Percentiles rank a stretch among this genome's conserved stretches.
phyloP scores from a whole-genome alignment of 2,329 filamentous ascomycete genomes.

The Penicillium brasilianum region DNA sequence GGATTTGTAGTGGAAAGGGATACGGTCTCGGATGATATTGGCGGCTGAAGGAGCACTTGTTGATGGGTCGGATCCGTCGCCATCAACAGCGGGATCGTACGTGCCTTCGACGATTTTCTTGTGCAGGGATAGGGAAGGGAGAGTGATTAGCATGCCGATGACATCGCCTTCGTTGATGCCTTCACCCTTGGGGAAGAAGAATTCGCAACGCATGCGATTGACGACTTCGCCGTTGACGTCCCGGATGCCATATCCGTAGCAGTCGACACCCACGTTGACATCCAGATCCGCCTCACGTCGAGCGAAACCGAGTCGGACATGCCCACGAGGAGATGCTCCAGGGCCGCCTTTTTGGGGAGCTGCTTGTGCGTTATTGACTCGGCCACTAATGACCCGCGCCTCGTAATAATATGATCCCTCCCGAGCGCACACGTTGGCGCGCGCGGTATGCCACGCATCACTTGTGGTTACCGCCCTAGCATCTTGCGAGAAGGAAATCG shows the following conservation, averaged over 20 bases:
- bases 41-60: conserved; percentile 61
- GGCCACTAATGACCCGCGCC: conserved; percentile 81
- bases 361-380: conserved; percentile 37
- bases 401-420: conserved; percentile 95
- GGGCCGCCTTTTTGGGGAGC: conserved; percentile 29
- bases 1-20: conserved; percentile 91
- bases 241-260: conserved; percentile 91
- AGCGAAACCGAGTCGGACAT: conserved; percentile 56
- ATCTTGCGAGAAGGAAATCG: conserved; percentile 79
- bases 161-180: conserved; percentile 89
- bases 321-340: conserved; percentile 41
- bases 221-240: conserved; percentile 91
- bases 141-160: conserved; percentile 87
- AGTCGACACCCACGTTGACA: conserved; percentile 78
- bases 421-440: conserved; percentile 86
- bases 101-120: conserved; percentile 84
- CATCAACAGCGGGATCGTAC: conserved; percentile 84
- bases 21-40: conserved; percentile 92
- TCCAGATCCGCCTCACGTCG: conserved; percentile 53
- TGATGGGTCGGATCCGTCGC: conserved; percentile 30
- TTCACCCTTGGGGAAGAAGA: conserved; percentile 80
- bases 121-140: conserved; percentile 84
- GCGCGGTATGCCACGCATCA: conserved; percentile 89
- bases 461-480: conserved; percentile 83
- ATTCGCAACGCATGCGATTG: conserved; percentile 89